Evolutionary conservation across 2,329 filamentous ascomycete genomes (phyloP), one percentile per base, ranked within the genome.

Genomic region (Helotiales sp.): DNA sequence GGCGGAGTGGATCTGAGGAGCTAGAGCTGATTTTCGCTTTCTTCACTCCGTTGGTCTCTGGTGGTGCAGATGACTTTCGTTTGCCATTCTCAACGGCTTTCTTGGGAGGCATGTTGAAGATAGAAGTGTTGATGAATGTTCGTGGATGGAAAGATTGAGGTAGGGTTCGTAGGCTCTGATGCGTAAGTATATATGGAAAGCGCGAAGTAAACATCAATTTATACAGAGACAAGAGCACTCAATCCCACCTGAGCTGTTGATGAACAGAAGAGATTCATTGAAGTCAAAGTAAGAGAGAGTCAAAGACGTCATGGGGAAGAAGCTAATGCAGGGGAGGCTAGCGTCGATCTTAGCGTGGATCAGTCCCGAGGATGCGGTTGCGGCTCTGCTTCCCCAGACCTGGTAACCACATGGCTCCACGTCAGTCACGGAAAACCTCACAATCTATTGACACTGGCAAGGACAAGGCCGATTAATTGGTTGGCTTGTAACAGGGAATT

Each of bases 31-130:
- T 53, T 55, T 67, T 70, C 8, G 57, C 13, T 52, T 65, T 68
- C 34, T 70, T 70, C 0, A 48, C 46, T 0, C 33, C 30, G 9
- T 47, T 50, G 10, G 57, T 19, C 15, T 60, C 60, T 2, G 53
- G 62, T 12, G 59, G n/a, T 13, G 54, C 47, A 46, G 60, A 56
- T 7, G 65, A 64, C 56, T 70, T 70, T 13, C 68, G 62, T 54
- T 70, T 70, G 13, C 54, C 55, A 24, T 56, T 60, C 17, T 52
- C 27, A 12, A 52, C 40, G 5, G 38, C 52, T 61, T 67, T 65
- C 57, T 65, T 64, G 24, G 52, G 60, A 53, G 60, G 62, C 64
- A 68, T 67, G 13, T 55, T 59, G 55, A 55, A 29, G 17, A 13
- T 25, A 27, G 24, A 8, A 5, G 58, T 57, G 15, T 25, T 55